phyloP scores from a whole-genome alignment of 768 basidiomycete species.

The Lepiota venenata region DNA sequence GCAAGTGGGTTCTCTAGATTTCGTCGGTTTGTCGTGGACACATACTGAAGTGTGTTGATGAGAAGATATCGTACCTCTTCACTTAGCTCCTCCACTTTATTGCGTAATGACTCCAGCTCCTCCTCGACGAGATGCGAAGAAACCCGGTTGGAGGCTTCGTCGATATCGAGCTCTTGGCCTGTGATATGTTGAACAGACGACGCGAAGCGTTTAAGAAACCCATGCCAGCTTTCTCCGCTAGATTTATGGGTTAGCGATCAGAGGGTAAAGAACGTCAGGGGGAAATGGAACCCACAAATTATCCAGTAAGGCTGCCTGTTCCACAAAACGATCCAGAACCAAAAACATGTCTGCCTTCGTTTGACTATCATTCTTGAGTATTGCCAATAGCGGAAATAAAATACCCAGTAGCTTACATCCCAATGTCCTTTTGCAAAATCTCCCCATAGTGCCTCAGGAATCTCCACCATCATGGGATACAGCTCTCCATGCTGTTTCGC shows the following conservation, averaged over 20 bases:
- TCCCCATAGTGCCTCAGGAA: constrained; percentile 52
- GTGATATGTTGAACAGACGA: constrained; percentile 64
- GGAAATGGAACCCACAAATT: constrained; percentile 49
- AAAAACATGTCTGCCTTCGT: constrained; percentile 58
- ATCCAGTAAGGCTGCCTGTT: constrained; percentile 53
- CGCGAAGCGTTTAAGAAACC: constrained; percentile 58
- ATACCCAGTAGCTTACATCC: constrained; percentile 45
- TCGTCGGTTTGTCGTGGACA: constrained; percentile 1
- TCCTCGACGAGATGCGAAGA: constrained; percentile 46
- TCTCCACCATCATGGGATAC: constrained; percentile 58
- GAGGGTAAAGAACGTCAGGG: neutral
- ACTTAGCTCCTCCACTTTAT: constrained; percentile 58
- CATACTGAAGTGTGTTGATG: neutral
- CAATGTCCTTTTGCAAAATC: constrained; percentile 57
- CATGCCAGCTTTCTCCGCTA: constrained; percentile 65
- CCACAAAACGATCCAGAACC: constrained; percentile 63
- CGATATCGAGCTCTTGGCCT: constrained; percentile 58
- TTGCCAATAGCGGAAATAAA: neutral
- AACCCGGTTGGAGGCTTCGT: constrained; percentile 32
- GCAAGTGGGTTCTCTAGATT: constrained; percentile 45
- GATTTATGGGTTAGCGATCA: constrained; percentile 17
- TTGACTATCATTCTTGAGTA: constrained; percentile 36
- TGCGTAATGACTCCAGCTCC: constrained; percentile 58
- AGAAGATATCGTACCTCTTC: constrained; percentile 49
- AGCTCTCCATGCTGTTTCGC: constrained; percentile 62